Evolutionary conservation across 73 alveolate species (phyloP).

Genomic region (Urostyla sp.): DNA sequence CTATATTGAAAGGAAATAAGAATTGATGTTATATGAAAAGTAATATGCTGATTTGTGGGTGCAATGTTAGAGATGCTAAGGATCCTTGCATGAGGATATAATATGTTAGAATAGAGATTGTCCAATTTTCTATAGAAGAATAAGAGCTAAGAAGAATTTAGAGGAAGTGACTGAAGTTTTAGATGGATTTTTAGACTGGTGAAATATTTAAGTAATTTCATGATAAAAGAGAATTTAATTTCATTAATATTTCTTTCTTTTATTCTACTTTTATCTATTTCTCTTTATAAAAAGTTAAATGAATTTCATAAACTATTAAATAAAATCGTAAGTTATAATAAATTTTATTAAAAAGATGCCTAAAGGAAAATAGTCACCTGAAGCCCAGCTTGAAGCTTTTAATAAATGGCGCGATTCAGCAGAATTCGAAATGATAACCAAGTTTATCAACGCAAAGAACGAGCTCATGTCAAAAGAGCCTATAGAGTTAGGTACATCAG

Average conservation of each 20-base stretch:
- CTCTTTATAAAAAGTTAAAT: too few species aligned
- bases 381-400: conserved; percentile 29
- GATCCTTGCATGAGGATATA: conserved; percentile 95
- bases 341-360: too few species aligned
- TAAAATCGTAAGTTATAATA: too few species aligned
- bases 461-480: conserved; percentile 2
- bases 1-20: conserved; percentile 88
- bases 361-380: conserved; percentile 28
- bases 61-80: conserved; percentile 99
- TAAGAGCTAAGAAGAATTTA: conserved; percentile 81
- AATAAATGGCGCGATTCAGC: conserved; percentile 21
- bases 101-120: conserved; percentile 98
- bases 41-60: conserved; percentile 97
- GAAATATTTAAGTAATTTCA: too few species aligned
- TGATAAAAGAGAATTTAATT: too few species aligned
- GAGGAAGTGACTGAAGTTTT: conserved; percentile 33
- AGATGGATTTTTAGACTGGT: conserved; percentile 50
- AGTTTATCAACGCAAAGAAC: not conserved
- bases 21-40: conserved; percentile 79
- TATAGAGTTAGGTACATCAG: conserved; percentile 50
- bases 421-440: conserved; percentile 26
- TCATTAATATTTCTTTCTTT: too few species aligned
- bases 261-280: too few species aligned
- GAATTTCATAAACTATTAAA: too few species aligned
- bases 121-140: conserved; percentile 97